These are phyloP conservation scores for Ramularia collo-cygni DNA, from an alignment of 2,329 filamentous ascomycete species.

Conservation along the genomic window DNA sequence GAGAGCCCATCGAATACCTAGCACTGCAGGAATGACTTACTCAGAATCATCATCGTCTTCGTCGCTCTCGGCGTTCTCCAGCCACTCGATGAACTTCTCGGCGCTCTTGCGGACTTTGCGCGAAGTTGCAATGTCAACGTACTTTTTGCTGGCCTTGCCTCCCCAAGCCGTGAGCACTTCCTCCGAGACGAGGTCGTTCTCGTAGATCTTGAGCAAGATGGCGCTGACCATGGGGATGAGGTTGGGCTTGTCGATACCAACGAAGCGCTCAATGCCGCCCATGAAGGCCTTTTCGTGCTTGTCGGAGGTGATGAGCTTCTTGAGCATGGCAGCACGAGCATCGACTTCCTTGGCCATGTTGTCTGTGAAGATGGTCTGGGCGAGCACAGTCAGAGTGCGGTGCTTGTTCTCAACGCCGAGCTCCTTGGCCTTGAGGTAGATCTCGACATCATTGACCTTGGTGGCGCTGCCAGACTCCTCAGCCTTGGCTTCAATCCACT, in stretches of 20 bases:
- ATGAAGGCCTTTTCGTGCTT: slow-evolving; percentile 93
- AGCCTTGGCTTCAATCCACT: slow-evolving; percentile 78
- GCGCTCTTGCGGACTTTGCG: slow-evolving; percentile 95
- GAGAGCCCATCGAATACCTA: background rate
- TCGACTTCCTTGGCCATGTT: slow-evolving; percentile 83
- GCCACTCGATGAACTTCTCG: slow-evolving; percentile 90
- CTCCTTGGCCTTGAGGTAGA: slow-evolving; percentile 96
- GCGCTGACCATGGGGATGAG: slow-evolving; percentile 72
- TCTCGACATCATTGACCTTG: slow-evolving; percentile 78
- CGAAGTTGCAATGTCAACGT: slow-evolving; percentile 79
- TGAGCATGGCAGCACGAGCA: slow-evolving; percentile 75
- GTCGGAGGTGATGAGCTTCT: slow-evolving; percentile 81
- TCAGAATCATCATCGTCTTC: slow-evolving; percentile 24
- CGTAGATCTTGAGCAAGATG: slow-evolving; percentile 83
- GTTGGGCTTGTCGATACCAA: slow-evolving; percentile 74
- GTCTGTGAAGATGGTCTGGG: slow-evolving; percentile 89
- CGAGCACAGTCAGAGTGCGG: slow-evolving; percentile 83
- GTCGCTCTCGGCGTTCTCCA: slow-evolving; percentile 45
- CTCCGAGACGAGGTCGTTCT: slow-evolving; percentile 82
- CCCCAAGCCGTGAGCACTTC: slow-evolving; percentile 88
- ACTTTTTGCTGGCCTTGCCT: slow-evolving; percentile 95
- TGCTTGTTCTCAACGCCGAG: slow-evolving; percentile 92
- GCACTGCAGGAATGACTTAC: slow-evolving; percentile 2
- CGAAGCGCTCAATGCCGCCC: slow-evolving; percentile 88
- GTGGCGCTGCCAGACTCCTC: slow-evolving; percentile 64